Percentiles rank a stretch among this genome's conserved stretches.
These are phyloP conservation scores for Phaeosphaeria sp. DNA, from an alignment of 2,329 filamentous ascomycete species.

Conservation along the genomic window DNA sequence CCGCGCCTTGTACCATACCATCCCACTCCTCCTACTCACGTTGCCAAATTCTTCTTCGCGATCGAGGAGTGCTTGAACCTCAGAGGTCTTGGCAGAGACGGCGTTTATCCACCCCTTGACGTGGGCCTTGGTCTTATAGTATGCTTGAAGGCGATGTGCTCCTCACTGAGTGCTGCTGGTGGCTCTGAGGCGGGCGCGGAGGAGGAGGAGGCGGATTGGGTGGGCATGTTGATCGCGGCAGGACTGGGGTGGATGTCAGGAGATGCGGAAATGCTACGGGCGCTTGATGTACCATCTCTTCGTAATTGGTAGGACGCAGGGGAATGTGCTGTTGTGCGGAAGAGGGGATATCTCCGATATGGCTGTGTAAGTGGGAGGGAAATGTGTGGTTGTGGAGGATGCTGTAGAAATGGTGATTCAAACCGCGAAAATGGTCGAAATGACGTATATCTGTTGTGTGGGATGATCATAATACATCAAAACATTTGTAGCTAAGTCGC, in stretches of 20 bases:
- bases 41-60: too few relatives aligned
- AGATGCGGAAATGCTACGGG: neutral
- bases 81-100: too few relatives aligned
- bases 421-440: neutral
- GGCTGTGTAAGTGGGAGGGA: neutral
- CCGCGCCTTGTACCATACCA: too few relatives aligned
- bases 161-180: neutral
- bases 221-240: neutral
- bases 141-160: too few relatives aligned
- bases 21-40: too few relatives aligned
- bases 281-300: neutral
- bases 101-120: too few relatives aligned
- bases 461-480: neutral
- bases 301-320: neutral
- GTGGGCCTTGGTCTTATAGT: too few relatives aligned
- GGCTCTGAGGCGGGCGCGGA: neutral
- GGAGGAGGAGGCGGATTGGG: neutral
- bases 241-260: neutral
- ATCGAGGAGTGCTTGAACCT: too few relatives aligned
- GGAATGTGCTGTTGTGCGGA: neutral
- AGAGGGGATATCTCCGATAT: too few relatives aligned
- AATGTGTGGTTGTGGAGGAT: neutral
- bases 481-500: neutral
- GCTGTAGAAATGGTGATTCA: neutral
- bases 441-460: neutral